Evolutionary conservation across 768 basidiomycete species (phyloP).

Genomic region (Podaxis rugospora): DNA sequence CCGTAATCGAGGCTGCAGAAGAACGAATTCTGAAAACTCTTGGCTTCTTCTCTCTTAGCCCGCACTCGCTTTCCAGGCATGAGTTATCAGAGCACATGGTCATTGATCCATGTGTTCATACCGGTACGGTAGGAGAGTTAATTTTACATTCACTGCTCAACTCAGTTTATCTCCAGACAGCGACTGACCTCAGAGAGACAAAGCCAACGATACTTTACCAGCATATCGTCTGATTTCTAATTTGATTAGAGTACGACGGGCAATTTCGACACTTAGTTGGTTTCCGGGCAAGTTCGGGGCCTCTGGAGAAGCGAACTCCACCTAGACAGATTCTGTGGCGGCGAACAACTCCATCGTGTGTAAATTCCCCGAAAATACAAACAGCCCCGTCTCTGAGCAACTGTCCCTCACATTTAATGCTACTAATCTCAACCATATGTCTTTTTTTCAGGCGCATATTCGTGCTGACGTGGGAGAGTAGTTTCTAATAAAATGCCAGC

Average conservation of each 20-base stretch:
- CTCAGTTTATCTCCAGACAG: too few relatives aligned
- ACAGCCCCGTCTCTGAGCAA: not conserved
- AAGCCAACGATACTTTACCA: too few relatives aligned
- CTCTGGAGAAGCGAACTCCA: not conserved
- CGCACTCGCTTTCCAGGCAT: not conserved
- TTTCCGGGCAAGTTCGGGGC: not conserved
- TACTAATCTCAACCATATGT: not conserved
- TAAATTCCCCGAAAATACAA: not conserved
- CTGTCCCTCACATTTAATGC: not conserved
- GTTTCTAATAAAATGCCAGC: not conserved
- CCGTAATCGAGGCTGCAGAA: not conserved
- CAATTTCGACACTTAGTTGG: not conserved
- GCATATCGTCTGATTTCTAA: not conserved
- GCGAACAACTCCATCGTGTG: not conserved
- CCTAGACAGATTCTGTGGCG: not conserved
- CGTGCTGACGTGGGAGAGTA: not conserved
- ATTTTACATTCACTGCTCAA: not conserved
- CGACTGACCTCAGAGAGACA: too few relatives aligned
- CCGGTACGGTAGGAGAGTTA: not conserved
- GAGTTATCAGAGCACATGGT: not conserved
- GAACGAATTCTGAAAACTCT: not conserved
- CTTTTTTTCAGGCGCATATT: not conserved
- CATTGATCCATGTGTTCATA: conserved; percentile 2
- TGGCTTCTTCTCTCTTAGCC: not conserved
- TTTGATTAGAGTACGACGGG: not conserved